Conservation (phyloP, 2,329 filamentous ascomycete species). For the Fusarium mexicanum region DNA sequence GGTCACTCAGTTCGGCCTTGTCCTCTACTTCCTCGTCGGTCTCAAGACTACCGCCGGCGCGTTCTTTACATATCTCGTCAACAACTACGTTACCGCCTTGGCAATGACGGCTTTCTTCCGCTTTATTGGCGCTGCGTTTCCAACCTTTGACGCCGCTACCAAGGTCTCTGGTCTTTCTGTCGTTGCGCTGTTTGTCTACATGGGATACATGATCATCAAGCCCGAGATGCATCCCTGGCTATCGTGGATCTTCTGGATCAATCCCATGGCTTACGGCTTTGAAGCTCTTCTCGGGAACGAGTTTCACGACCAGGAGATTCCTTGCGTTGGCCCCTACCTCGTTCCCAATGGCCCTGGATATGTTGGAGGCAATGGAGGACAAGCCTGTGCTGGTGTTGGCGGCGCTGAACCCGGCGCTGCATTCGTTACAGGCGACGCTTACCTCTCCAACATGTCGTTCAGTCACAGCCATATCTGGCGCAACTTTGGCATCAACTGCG, state of each 20-base stretch:
- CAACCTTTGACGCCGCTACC: constrained; percentile 66
- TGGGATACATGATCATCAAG: constrained; percentile 70
- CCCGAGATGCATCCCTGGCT: constrained; percentile 71
- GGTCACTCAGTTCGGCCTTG: constrained; percentile 64
- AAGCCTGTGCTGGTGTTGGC: constrained; percentile 66
- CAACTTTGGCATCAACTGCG: constrained; percentile 70
- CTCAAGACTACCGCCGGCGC: constrained; percentile 59
- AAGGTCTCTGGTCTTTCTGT: constrained; percentile 64
- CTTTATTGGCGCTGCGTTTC: constrained; percentile 63
- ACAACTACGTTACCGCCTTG: constrained; percentile 48
- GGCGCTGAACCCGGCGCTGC: constrained; percentile 63
- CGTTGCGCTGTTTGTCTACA: constrained; percentile 66
- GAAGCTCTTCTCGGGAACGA: constrained; percentile 76
- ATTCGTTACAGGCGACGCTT: constrained; percentile 64
- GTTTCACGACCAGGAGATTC: constrained; percentile 66
- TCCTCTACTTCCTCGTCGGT: constrained; percentile 72
- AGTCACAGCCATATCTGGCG: constrained; percentile 64
- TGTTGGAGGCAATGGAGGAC: constrained; percentile 47
- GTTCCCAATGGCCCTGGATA: constrained; percentile 62
- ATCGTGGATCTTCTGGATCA: constrained; percentile 70
- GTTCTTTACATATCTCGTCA: constrained; percentile 71
- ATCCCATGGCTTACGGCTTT: constrained; percentile 76
- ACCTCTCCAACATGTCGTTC: constrained; percentile 65
- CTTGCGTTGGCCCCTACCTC: constrained; percentile 60
- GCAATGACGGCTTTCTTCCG: constrained; percentile 67